Evolutionary conservation across 2,329 filamentous ascomycete species (phyloP), one percentile per base, ranked within the genome.

Genomic region (Penicillium sp.): DNA sequence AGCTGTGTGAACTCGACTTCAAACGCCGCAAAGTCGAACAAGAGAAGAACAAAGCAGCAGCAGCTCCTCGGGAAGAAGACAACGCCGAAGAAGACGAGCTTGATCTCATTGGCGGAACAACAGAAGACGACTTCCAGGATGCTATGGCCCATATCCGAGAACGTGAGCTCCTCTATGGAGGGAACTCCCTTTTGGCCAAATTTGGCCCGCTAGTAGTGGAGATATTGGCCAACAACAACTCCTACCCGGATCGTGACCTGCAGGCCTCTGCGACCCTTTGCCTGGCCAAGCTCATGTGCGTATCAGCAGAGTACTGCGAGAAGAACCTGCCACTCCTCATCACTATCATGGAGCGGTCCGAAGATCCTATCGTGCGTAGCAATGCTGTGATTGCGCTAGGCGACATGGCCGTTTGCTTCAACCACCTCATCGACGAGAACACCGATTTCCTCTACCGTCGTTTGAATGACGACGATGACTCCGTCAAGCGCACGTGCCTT

Each of bases 321-420:
- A 83, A 84, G 39, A 95, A 99, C 68, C 82, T 99, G 13, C 89
- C 90, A 6, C 86, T 99, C 3, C 86, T 99, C 56, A 96, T 99
- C 74, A 97, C 93, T 16, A 97, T 99, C 66, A 92, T 99, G 80
- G 94, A 99, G 76, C 87, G 91, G 31, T 97, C 91, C 2, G 85
- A 90, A 32, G 91, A 97, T 66, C 89, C 95, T 1, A 96, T 92
- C 18, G 93, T 96, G 38, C 87, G 94, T 49, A 96, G 90, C 65
- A 99, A 99, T 69, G 90, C 95, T 10, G 95, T 99, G 18, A 96
- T 99, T 64, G 93, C 94, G 0, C 85, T 99, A 0, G 94, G 94
- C 38, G 94, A 99, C 70, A 99, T 99, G 94, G 95, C 95, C 0
- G 94, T 99, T 23, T 97, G 92, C 82, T 99, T 99, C 82, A 99